Conservation (phyloP, 139 green algal species). For the Volvox reticuliferus region DNA sequence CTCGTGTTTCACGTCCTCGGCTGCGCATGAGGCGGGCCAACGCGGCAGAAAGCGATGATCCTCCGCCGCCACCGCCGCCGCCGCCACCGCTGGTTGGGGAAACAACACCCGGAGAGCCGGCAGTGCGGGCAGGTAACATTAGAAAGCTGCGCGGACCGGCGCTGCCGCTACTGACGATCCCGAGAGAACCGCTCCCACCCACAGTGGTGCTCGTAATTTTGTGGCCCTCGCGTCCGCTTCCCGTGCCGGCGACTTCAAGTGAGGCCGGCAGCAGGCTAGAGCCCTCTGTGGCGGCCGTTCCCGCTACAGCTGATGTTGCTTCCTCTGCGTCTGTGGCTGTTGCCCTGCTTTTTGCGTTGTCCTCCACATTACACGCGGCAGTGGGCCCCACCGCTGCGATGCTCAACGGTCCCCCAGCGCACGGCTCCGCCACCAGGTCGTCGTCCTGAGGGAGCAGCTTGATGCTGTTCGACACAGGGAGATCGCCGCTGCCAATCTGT, state of each 20-base stretch:
- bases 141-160: neutral
- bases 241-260: neutral
- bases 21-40: slow-evolving; percentile 8
- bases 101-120: neutral
- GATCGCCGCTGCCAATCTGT: neutral
- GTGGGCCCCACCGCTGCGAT: neutral
- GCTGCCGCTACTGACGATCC: neutral
- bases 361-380: no score
- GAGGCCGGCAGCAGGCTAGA: neutral
- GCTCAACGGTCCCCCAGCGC: neutral
- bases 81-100: neutral
- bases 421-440: neutral
- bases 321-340: neutral
- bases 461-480: neutral
- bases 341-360: neutral
- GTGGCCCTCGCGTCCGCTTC: neutral
- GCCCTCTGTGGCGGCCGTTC: neutral
- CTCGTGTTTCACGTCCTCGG: neutral
- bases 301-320: neutral
- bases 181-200: neutral
- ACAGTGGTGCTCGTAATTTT: neutral
- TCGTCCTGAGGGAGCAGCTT: neutral
- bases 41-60: neutral
- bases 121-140: neutral
- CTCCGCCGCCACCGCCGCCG: neutral